Base-by-base conservation (phyloP, 495 filamentous ascomycete species). In the Opeltia flavorubescens region DNA sequence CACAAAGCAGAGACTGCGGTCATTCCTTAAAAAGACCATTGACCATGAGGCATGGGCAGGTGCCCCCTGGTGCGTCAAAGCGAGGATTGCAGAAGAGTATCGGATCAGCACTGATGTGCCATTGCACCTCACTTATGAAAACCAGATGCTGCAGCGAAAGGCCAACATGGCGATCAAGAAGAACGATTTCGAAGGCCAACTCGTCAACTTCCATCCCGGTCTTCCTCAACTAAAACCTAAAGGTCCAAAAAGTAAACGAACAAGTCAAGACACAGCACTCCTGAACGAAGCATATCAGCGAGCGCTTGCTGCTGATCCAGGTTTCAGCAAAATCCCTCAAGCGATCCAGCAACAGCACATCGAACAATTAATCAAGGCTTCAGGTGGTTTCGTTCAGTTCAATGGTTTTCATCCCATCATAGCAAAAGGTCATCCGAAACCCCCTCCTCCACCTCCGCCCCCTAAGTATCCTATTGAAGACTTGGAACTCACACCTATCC, bases 381-480 rank as follows among this genome's bases (percentile, higher is more conserved):
- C 44, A 20, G 40, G 44, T 18, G 46, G 44, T 3, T 51, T 47
- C 43, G 47, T 44, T 15, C 43, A 39, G 20, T 25, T 51, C 18
- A 59, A 67, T 27, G 64, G 56, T 7, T 62, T 66, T 45, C 53
- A 59, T 11, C 55, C 60, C 0, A 56, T 58, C 9, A 54, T 62
- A 23, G 50, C 52, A 18, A 55, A 57, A 51, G 45, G 49, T 18
- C 58, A 59, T 55, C 46, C 57, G 3, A 66, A 63, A 40, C 65
- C 70, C 1, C 73, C 78, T 25, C 76, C 84, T 8, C 75, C 85
- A 4, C 84, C 84, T 17, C 84, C 86, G 23, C 78, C 81, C 0
- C 77, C 89, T 48, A 94, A 89, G 57, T 95, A 95, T 59, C 91
- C 91, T 0, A 94, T 95, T 47, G 91, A 98, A 51, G 91, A 98